These are phyloP conservation scores for Tetrapisispora namnaoensis DNA, from an alignment of 805 yeast genomes.

Conservation along the genomic window DNA sequence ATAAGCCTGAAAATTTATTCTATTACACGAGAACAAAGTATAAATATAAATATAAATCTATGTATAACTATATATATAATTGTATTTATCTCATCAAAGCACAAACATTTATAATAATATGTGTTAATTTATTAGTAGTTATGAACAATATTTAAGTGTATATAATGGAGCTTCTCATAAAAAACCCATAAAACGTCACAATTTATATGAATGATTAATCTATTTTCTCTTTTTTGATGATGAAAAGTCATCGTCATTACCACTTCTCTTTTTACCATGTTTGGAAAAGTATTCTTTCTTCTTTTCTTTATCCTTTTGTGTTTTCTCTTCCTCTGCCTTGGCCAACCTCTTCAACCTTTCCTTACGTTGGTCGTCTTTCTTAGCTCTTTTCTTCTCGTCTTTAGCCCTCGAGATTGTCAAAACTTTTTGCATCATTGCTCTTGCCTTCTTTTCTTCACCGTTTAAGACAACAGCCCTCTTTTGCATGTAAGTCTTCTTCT, in stretches of 20 bases:
- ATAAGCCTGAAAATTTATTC: no score
- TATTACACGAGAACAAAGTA: background rate
- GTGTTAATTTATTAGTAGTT: background rate
- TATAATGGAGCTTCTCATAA: no score
- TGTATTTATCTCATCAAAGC: background rate
- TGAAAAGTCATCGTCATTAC: slow-evolving; percentile 21
- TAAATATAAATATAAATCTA: background rate
- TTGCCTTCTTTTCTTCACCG: slow-evolving; percentile 89
- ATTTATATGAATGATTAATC: background rate
- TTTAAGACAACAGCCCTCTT: slow-evolving; percentile 91
- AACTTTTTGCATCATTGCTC: slow-evolving; percentile 79
- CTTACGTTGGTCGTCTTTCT: slow-evolving; percentile 65
- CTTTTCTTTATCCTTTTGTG: slow-evolving; percentile 69
- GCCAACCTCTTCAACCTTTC: slow-evolving; percentile 68
- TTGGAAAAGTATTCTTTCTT: slow-evolving; percentile 79
- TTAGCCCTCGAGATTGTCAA: slow-evolving; percentile 78
- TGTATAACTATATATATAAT: background rate
- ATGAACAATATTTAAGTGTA: background rate
- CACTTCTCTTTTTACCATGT: slow-evolving; percentile 55
- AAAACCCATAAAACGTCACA: no score
- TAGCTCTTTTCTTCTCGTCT: slow-evolving; percentile 62
- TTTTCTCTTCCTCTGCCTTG: slow-evolving; percentile 58
- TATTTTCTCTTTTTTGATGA: slow-evolving; percentile 10
- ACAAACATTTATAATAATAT: background rate
- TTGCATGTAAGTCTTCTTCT: slow-evolving; percentile 66